These are phyloP conservation scores for Exophiala sp. DNA, from an alignment of 2,329 filamentous ascomycete genomes.

Conservation along the genomic window DNA sequence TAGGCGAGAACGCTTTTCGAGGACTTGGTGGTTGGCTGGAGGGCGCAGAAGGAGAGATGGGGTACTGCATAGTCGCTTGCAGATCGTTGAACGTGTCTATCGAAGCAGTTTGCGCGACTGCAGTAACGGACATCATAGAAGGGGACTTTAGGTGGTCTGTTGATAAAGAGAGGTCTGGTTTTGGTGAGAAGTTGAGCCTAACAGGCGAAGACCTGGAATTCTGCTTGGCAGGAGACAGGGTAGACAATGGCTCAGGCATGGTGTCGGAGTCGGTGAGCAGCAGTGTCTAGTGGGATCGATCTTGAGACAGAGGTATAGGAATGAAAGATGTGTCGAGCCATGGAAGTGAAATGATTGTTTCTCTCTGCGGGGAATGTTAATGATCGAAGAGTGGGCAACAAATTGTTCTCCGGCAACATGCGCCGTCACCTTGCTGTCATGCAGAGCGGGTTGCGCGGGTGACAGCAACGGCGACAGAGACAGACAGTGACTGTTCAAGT, in stretches of 20 bases:
- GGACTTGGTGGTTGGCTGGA: conserved; percentile 21
- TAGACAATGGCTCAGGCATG: conserved; percentile 40
- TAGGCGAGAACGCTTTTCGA: conserved; percentile 28
- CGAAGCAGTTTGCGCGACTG: conserved; percentile 19
- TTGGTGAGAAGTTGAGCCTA: conserved; percentile 23
- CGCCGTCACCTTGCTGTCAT: not conserved
- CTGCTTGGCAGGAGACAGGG: conserved; percentile 39
- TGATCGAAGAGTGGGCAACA: conserved; percentile 1
- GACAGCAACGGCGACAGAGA: conserved; percentile 2
- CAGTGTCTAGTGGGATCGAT: conserved; percentile 1
- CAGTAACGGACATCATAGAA: conserved; percentile 10
- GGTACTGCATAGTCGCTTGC: conserved; percentile 23
- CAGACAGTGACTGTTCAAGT: not conserved
- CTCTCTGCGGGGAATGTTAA: conserved; percentile 3
- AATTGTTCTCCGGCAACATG: not conserved
- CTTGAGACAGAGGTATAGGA: conserved; percentile 2
- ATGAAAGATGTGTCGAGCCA: conserved; percentile 12
- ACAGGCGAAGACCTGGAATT: conserved; percentile 37
- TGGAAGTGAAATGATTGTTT: conserved; percentile 8
- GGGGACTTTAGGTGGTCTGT: conserved; percentile 17
- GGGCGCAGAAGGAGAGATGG: conserved; percentile 14
- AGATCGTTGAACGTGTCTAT: conserved; percentile 29
- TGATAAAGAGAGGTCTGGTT: conserved; percentile 22
- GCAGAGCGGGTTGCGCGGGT: conserved; percentile 8
- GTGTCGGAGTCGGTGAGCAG: conserved; percentile 13